Evolutionary conservation across 1,284 basidiomycete species (phyloP), one percentile per base, ranked within the genome.

Genomic region (Leccinum griseonigrum): DNA sequence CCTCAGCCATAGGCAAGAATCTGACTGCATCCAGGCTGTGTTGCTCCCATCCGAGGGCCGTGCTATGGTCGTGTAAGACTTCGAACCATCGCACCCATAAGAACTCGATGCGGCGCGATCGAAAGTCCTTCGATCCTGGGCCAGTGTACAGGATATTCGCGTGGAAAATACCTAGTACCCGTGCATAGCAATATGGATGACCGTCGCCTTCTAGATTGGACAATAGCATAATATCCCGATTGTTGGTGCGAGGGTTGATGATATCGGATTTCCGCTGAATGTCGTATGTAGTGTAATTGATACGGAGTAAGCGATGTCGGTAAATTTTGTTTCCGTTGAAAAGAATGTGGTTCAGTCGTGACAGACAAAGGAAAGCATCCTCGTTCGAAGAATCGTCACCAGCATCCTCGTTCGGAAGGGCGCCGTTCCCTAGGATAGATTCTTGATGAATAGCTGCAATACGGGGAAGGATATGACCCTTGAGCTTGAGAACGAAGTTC

Each of bases 1-100:
- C 5, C 1, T 53, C n/a, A 4, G 4, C 22, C 58, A 66, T 64
- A 2, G 54, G 59, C 0, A 61, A 2, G 34, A 66, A 66, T 7
- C 26, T 38, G 2, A 32, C 29, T 1, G 2, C 16, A 10, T 60
- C 54, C 3, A 63, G 28, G 18, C 34, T 6, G 9, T 14, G 3
- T 7, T 40, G 9, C 5, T 53, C 13, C 64, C 50, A 58, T 6
- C 58, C 18, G 32, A 28, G 6, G 29, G 43, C 3, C 3, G 16
- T 9, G 14, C n/a, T 18, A 2, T 4, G 9, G 11, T 59, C 50
- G 16, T 34, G 11, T 10, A 57, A 10, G 16, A 43, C 8, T 46
- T 46, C 16, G 18, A 46, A 46, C 43, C 43, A 46, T 22, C 43
- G 10, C 16, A 46, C 43, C 43, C 55, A 46, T 3, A 46, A 8